These are phyloP conservation scores for Sporobolomyces pararoseus DNA, from an alignment of 768 basidiomycete genomes.

Conservation along the genomic window DNA sequence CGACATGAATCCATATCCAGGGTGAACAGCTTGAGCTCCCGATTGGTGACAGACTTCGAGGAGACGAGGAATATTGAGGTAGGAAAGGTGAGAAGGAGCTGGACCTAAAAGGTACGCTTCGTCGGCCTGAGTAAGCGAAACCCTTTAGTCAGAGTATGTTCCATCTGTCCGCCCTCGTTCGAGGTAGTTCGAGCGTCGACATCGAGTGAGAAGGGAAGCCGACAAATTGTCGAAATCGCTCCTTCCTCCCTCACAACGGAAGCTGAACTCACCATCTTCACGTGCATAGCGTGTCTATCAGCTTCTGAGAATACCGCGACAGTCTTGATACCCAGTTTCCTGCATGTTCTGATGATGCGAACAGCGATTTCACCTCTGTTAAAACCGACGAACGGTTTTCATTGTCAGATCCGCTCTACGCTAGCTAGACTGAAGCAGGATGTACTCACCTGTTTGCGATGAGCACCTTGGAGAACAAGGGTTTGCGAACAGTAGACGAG, in stretches of 20 bases:
- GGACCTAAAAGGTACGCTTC: constrained; percentile 91
- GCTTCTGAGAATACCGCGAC: constrained; percentile 90
- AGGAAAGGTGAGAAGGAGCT: constrained; percentile 81
- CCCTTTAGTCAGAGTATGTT: background rate
- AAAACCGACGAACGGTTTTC: background rate
- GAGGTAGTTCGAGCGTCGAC: background rate
- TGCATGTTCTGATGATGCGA: constrained; percentile 84
- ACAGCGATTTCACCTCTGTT: constrained; percentile 90
- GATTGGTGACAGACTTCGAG: constrained; percentile 73
- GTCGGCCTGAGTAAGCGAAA: constrained; percentile 57
- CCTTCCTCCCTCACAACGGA: no score
- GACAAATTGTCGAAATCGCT: no score
- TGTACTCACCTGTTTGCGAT: constrained; percentile 80
- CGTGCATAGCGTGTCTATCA: constrained; percentile 75
- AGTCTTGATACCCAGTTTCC: constrained; percentile 79
- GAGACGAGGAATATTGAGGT: constrained; percentile 82
- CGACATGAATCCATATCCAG: constrained; percentile 80
- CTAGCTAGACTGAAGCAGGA: background rate
- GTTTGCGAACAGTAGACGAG: constrained; percentile 34
- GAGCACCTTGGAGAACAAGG: constrained; percentile 76
- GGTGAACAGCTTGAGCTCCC: constrained; percentile 90
- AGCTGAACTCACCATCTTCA: constrained; percentile 59
- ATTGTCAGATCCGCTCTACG: background rate
- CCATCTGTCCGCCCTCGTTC: background rate
- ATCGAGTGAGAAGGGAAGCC: no score